Conservation (phyloP, 169 alveolate species). For the Cystoisospora suis region DNA sequence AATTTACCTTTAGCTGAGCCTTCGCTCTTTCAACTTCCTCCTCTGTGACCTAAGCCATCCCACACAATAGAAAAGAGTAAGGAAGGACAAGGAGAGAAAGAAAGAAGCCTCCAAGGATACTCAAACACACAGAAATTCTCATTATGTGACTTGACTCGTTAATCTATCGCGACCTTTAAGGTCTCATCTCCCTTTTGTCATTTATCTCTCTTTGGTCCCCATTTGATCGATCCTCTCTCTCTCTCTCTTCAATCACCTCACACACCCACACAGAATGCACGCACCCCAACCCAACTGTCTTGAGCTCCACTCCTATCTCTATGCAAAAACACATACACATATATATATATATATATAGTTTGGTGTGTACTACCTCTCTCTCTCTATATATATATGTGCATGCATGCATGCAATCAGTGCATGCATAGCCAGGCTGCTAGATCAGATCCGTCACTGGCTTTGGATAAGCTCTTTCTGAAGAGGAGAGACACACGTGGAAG, state of each 20-base stretch:
- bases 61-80: not conserved
- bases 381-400: not conserved
- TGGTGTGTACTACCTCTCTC: not conserved
- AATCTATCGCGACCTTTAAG: too few species aligned
- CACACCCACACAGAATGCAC: too few species aligned
- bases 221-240: too few species aligned
- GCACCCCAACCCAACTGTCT: too few species aligned
- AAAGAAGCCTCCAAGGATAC: not conserved
- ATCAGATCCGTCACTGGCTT: too few species aligned
- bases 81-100: not conserved
- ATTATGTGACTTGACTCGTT: too few species aligned
- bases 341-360: not conserved
- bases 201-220: too few species aligned
- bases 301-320: not conserved
- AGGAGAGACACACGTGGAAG: too few species aligned
- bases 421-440: too few species aligned
- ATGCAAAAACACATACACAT: not conserved
- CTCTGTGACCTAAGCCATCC: slow-evolving; percentile 38
- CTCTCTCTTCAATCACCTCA: too few species aligned
- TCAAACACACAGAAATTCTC: not conserved
- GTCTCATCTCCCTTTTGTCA: too few species aligned
- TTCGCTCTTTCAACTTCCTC: slow-evolving; percentile 57
- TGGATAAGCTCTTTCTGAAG: too few species aligned
- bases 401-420: not conserved
- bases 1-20: slow-evolving; percentile 41